Percentiles rank a stretch among this genome's conserved stretches.
Evolutionary conservation across 495 filamentous ascomycete genomes (phyloP).

Genomic region (Ramalina intermedia): DNA sequence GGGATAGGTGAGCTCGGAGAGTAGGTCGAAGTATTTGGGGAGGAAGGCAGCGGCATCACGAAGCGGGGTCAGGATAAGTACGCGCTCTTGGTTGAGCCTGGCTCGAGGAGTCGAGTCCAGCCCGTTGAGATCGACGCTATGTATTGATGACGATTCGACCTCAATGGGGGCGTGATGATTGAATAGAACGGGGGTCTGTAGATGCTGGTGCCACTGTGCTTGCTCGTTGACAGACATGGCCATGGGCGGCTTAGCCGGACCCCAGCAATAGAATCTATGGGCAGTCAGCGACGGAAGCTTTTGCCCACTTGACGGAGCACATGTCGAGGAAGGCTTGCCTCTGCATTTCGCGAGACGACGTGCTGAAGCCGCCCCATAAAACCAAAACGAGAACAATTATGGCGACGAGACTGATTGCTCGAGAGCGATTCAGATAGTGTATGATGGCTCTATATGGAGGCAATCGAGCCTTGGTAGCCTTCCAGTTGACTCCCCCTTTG

Average conservation of each 20-base stretch:
- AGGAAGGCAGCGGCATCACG: constrained; percentile 76
- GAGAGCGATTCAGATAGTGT: constrained; percentile 60
- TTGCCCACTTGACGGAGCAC: background rate
- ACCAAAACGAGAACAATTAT: constrained; percentile 61
- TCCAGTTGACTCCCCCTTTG: constrained; percentile 86
- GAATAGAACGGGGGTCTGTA: constrained; percentile 85
- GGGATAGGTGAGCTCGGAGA: constrained; percentile 82
- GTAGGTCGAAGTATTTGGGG: constrained; percentile 80
- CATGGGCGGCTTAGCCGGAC: constrained; percentile 83
- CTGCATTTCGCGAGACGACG: constrained; percentile 77
- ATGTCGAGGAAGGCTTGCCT: constrained; percentile 37
- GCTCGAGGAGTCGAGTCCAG: constrained; percentile 73
- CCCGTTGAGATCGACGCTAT: constrained; percentile 66
- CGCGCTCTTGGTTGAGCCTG: constrained; percentile 61
- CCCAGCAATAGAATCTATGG: constrained; percentile 89
- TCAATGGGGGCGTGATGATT: constrained; percentile 83
- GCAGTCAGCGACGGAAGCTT: background rate
- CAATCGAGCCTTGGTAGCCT: constrained; percentile 66
- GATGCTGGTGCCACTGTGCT: constrained; percentile 71
- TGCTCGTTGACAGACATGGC: constrained; percentile 86
- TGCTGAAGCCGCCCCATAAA: constrained; percentile 78
- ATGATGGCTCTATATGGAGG: constrained; percentile 72
- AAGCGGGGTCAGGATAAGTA: constrained; percentile 90
- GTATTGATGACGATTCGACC: constrained; percentile 68
- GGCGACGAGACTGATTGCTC: constrained; percentile 63